Conservation (phyloP, 306 rosid species). For the Vicia villosa region DNA sequence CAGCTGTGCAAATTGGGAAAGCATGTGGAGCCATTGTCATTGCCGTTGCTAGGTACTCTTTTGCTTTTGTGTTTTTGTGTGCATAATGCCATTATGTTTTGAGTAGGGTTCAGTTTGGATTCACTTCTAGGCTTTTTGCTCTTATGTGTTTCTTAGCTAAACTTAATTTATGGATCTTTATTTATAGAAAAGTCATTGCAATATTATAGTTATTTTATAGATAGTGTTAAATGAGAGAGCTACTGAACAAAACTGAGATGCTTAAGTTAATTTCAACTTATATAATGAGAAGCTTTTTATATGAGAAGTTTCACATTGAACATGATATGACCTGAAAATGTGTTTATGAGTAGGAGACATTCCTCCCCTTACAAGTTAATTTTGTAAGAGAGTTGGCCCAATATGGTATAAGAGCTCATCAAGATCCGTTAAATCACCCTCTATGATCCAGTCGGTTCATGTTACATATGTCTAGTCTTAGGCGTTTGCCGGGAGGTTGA, state of each 20-base stretch:
- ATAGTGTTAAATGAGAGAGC: neutral
- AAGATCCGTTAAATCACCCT: no score
- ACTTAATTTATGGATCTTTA: neutral
- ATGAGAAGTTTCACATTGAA: no score
- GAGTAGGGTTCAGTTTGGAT: neutral
- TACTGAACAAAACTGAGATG: neutral
- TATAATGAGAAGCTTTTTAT: neutral
- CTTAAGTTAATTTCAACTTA: neutral
- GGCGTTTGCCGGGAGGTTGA: no score
- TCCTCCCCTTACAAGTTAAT: no score
- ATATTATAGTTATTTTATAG: neutral
- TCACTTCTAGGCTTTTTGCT: neutral
- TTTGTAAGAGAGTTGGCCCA: no score
- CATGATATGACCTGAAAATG: no score
- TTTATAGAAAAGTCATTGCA: neutral
- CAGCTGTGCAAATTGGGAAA: constrained; percentile 94
- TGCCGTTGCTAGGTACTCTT: constrained; percentile 86
- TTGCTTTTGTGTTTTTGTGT: neutral
- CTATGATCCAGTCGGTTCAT: no score
- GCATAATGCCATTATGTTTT: constrained; percentile 1
- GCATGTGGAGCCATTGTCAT: constrained; percentile 80
- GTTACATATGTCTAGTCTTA: no score
- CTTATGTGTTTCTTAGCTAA: neutral
- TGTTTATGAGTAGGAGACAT: no score
- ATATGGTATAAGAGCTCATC: no score